Evolutionary conservation across 139 green algal genomes (phyloP).

Genomic region (Chlamydomonas schloesseri): DNA sequence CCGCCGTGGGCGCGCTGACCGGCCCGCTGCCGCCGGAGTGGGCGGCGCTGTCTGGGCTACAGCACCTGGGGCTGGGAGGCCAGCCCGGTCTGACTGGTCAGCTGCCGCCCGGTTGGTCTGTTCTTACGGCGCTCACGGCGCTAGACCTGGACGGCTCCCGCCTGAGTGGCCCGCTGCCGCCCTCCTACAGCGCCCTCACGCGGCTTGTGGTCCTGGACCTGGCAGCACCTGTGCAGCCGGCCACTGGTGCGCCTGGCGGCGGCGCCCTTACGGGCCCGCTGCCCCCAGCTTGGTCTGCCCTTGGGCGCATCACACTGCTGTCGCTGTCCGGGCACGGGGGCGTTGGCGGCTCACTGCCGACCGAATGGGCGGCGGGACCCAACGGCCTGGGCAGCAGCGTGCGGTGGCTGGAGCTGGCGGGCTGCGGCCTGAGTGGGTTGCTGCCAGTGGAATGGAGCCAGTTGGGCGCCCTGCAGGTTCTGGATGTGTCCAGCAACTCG

Average conservation of each 20-base stretch:
- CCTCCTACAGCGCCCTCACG: background rate
- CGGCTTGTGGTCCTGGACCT: background rate
- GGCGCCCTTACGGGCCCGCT: constrained; percentile 18
- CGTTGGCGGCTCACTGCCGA: background rate
- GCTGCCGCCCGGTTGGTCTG: constrained; percentile 1
- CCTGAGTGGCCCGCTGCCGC: constrained; percentile 32
- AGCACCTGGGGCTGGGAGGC: background rate
- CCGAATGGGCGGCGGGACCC: background rate
- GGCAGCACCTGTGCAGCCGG: too few relatives aligned
- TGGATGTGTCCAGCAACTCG: too few relatives aligned
- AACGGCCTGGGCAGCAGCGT: background rate
- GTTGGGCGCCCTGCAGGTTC: too few relatives aligned
- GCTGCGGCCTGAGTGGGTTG: background rate
- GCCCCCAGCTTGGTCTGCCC: constrained; percentile 12
- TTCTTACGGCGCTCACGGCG: background rate
- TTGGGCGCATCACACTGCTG: background rate
- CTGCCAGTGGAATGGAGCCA: too few relatives aligned
- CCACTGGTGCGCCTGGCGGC: background rate
- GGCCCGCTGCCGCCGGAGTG: background rate
- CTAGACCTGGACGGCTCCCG: background rate
- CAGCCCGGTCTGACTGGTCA: background rate
- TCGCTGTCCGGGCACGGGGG: background rate
- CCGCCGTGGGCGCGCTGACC: background rate
- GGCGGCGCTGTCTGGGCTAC: background rate
- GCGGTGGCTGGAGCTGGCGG: background rate